Base-by-base conservation (phyloP, 2,329 filamentous ascomycete species). In the Monosporascus sp. region DNA sequence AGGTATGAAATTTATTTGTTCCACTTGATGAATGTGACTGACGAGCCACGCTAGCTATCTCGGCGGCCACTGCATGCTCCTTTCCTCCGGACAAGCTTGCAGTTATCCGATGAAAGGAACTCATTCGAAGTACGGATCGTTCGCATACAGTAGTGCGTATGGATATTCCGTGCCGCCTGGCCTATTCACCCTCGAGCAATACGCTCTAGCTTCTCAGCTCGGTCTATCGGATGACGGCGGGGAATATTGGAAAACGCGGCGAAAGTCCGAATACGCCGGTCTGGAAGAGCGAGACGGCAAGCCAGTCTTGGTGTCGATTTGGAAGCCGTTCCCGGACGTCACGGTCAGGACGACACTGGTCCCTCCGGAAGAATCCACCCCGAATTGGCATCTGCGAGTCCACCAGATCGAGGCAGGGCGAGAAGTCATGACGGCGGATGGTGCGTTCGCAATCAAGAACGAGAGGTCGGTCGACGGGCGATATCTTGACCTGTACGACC, bases 71-170 rank as follows among this genome's bases (percentile, higher is more conserved):
- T 85, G 84, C 46, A 88, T 91, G 76, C 76, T 92, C 24, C 77
- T 92, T 7, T 86, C 83, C 4, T 88, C 85, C 0, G 88, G 89
- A 1, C 88, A 93, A 67, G 85, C 85, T n/a, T 92, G 88, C 69
- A 85, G 88, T 67, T 92, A 92, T 65, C 85, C 88, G 0, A 85
- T 92, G 75, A 89, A 89, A 69, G 88, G 86, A 51, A 89, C 88
- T 0, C 88, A 92, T 67, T 86, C 88, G 56, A 92, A 92, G 64
- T 92, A 92, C 68, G 88, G 88, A 47, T 81, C 83, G 54, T 91
- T 92, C 65, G 87, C 87, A 6, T 92, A 92, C 70, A 88, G 83
- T 63, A 85, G 85, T 50, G 81, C 85, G 0, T 92, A 89, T 66
- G 87, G 79, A 20, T 92, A 91, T 71, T 89, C 85, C 0, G 88